These are phyloP conservation scores for Zostera marina DNA, from an alignment of 116 monocot species.

Conservation along the genomic window DNA sequence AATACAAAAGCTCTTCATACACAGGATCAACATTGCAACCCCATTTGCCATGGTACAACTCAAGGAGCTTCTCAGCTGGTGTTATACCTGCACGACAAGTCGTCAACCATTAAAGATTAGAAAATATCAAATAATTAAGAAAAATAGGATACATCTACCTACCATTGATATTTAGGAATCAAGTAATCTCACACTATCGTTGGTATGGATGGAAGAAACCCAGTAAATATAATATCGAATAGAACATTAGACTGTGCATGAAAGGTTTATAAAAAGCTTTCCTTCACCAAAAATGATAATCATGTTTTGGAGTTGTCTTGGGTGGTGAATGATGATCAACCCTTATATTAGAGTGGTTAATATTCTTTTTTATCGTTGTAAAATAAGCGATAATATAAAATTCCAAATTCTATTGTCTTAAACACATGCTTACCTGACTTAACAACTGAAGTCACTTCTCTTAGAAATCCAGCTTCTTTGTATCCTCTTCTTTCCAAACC, in stretches of 20 bases:
- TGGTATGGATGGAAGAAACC: too few species aligned
- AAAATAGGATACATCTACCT: not conserved
- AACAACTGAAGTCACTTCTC: slow-evolving; percentile 72
- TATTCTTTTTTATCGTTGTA: not conserved
- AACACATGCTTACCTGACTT: slow-evolving; percentile 34
- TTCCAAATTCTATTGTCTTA: not conserved
- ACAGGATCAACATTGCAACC: slow-evolving; percentile 67
- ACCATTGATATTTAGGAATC: not conserved
- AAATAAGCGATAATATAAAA: not conserved
- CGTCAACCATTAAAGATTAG: not conserved
- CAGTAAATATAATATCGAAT: too few species aligned
- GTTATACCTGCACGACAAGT: slow-evolving; percentile 50
- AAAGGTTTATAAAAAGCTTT: too few species aligned
- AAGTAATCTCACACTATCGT: too few species aligned
- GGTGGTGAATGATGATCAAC: not conserved
- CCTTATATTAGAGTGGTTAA: too few species aligned
- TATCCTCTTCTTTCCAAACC: slow-evolving; percentile 94
- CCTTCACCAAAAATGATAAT: too few species aligned
- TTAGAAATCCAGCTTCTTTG: slow-evolving; percentile 87
- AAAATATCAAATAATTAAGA: not conserved
- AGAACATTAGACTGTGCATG: too few species aligned
- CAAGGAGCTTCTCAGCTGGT: slow-evolving; percentile 85
- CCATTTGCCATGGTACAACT: slow-evolving; percentile 80
- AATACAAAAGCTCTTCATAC: slow-evolving; percentile 74
- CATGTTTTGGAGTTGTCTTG: not conserved